phyloP scores from a whole-genome alignment of 306 rosid species.

The Albizia julibrissin region DNA sequence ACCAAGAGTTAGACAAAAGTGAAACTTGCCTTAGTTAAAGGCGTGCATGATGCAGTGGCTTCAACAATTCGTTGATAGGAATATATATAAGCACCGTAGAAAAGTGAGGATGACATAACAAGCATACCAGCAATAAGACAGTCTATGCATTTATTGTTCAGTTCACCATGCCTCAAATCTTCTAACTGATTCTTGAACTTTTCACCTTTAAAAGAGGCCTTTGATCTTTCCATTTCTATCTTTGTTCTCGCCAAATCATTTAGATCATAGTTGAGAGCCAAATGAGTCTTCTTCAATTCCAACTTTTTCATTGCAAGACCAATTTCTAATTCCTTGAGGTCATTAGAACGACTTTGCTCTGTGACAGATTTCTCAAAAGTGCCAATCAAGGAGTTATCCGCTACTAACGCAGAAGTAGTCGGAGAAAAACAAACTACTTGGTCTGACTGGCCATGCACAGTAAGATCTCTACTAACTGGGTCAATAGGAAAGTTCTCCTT shows the following conservation, averaged over 20 bases:
- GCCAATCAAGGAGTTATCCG: constrained; percentile 35
- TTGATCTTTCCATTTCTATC: constrained; percentile 66
- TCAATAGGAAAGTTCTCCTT: constrained; percentile 38
- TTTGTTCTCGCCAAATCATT: constrained; percentile 69
- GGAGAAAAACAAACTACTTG: constrained; percentile 49
- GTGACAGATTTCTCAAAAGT: constrained; percentile 53
- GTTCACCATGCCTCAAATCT: constrained; percentile 68
- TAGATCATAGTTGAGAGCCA: constrained; percentile 52
- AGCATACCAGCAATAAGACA: constrained; percentile 81
- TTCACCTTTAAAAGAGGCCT: constrained; percentile 69
- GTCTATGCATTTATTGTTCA: constrained; percentile 68
- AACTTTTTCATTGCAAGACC: constrained; percentile 52
- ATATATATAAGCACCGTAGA: constrained; percentile 68
- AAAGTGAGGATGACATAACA: constrained; percentile 63
- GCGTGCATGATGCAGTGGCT: constrained; percentile 71
- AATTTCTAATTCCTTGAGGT: constrained; percentile 68
- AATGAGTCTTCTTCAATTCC: constrained; percentile 55
- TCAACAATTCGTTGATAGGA: constrained; percentile 64
- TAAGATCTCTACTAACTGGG: constrained; percentile 42
- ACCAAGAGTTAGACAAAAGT: not conserved
- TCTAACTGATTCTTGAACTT: constrained; percentile 76
- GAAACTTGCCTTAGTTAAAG: constrained; percentile 63
- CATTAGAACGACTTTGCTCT: constrained; percentile 76
- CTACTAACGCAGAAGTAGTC: constrained; percentile 34
- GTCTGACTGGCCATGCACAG: constrained; percentile 44